Percentiles rank a stretch among this genome's conserved stretches.
Evolutionary conservation across 2,329 filamentous ascomycete genomes (phyloP).

Genomic region (Trichoderma asperellum): DNA sequence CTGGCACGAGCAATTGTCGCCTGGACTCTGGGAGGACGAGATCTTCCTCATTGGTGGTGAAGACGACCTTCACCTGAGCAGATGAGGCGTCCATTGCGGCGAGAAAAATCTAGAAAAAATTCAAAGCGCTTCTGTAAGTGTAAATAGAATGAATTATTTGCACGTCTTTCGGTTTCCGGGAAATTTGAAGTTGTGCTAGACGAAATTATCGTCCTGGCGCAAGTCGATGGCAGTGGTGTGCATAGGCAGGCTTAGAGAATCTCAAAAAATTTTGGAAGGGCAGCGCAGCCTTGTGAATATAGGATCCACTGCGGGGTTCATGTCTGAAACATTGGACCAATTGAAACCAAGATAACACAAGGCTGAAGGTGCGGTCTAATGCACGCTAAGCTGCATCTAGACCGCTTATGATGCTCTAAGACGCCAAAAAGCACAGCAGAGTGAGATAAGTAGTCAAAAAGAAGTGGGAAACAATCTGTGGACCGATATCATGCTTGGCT

Average conservation of each 20-base stretch:
- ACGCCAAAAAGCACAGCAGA: slow-evolving; percentile 4
- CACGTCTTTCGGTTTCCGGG: neutral
- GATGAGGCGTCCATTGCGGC: slow-evolving; percentile 43
- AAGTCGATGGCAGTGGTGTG: neutral
- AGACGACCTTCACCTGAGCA: slow-evolving; percentile 68
- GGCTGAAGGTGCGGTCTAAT: slow-evolving; percentile 18
- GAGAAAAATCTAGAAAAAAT: neutral
- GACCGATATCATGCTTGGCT: neutral
- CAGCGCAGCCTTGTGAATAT: slow-evolving; percentile 26
- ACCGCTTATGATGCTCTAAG: slow-evolving; percentile 12
- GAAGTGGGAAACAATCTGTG: slow-evolving; percentile 9
- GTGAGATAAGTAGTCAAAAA: neutral
- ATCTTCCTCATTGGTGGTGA: slow-evolving; percentile 65
- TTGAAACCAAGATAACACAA: neutral
- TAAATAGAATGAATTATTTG: accelerated
- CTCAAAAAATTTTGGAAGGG: slow-evolving; percentile 26
- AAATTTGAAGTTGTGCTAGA: neutral
- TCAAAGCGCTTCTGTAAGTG: neutral
- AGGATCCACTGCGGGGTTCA: slow-evolving; percentile 28
- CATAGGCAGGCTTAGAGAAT: neutral
- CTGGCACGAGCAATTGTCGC: slow-evolving; percentile 64
- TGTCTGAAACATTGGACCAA: slow-evolving; percentile 9
- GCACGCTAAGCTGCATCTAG: slow-evolving; percentile 25
- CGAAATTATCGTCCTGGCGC: neutral
- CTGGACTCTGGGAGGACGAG: slow-evolving; percentile 66